These are phyloP conservation scores for Phytophthora lateralis DNA, from an alignment of 352 stramenopile genomes.

Conservation along the genomic window DNA sequence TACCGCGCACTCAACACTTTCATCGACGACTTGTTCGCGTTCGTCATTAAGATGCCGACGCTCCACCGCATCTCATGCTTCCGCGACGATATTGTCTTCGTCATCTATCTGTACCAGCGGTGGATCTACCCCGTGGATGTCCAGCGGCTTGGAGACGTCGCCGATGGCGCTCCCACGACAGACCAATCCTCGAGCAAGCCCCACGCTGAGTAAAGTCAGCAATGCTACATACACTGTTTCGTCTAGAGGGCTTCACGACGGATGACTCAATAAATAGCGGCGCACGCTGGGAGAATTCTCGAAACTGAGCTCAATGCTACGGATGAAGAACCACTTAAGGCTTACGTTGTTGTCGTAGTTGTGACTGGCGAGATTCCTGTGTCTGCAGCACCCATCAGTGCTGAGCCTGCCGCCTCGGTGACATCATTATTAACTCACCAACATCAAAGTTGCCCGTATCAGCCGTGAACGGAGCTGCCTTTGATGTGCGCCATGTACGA, in stretches of 20 bases:
- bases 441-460: too few relatives aligned
- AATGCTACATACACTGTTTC: not conserved
- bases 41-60: slow-evolving; percentile 92
- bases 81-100: slow-evolving; percentile 91
- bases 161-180: slow-evolving; percentile 16
- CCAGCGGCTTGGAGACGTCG: slow-evolving; percentile 30
- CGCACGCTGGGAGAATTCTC: too few relatives aligned
- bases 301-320: too few relatives aligned
- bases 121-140: slow-evolving; percentile 91
- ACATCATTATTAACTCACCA: too few relatives aligned
- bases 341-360: too few relatives aligned
- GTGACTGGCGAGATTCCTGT: too few relatives aligned
- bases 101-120: slow-evolving; percentile 91
- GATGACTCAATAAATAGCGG: not conserved
- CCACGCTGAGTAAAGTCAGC: slow-evolving; percentile 26
- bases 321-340: too few relatives aligned
- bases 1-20: slow-evolving; percentile 95
- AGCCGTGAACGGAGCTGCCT: too few relatives aligned
- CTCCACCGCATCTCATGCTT: slow-evolving; percentile 91
- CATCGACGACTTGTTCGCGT: slow-evolving; percentile 93
- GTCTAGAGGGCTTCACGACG: not conserved
- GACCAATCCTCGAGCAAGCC: slow-evolving; percentile 19
- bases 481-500: too few relatives aligned
- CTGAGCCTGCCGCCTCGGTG: too few relatives aligned
- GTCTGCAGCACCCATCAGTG: too few relatives aligned